Evolutionary conservation across 257 asterid genomes (phyloP).

Genomic region (Gardenia jasminoides): DNA sequence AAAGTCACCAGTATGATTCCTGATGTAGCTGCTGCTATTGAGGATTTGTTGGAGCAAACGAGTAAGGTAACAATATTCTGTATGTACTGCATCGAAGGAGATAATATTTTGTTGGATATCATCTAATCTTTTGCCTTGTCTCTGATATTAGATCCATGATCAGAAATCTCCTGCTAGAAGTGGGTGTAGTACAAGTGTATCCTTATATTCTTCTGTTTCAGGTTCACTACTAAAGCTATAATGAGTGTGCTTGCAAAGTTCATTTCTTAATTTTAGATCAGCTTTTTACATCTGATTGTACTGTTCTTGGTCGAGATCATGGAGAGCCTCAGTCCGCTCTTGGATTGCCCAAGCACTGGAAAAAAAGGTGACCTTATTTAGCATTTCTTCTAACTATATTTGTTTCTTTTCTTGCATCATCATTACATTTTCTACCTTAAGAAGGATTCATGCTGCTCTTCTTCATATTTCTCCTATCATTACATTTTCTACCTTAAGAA

Average conservation of each 20-base stretch:
- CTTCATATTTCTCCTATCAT: not conserved
- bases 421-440: not conserved
- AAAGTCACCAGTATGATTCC: constrained; percentile 53
- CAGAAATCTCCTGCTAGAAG: constrained; percentile 57
- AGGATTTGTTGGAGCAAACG: constrained; percentile 87
- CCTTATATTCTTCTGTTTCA: constrained; percentile 28
- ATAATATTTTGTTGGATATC: not conserved
- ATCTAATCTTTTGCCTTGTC: constrained; percentile 24
- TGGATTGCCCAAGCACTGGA: constrained; percentile 65
- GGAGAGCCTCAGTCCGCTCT: constrained; percentile 43
- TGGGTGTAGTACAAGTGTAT: constrained; percentile 64
- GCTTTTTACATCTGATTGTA: constrained; percentile 65
- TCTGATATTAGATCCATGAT: constrained; percentile 64
- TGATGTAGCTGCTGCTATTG: constrained; percentile 90
- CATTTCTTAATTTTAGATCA: constrained; percentile 45
- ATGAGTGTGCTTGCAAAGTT: constrained; percentile 17
- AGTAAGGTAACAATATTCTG: constrained; percentile 59
- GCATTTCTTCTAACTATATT: not conserved
- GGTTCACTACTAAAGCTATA: not conserved
- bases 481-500: not conserved
- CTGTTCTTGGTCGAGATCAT: constrained; percentile 59
- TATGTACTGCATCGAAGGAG: not conserved
- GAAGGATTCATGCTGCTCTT: not conserved
- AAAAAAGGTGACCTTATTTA: constrained; percentile 47
- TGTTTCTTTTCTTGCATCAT: not conserved